These are phyloP conservation scores for Rosellinia necatrix DNA, from an alignment of 2,329 filamentous ascomycete species.

Conservation along the genomic window DNA sequence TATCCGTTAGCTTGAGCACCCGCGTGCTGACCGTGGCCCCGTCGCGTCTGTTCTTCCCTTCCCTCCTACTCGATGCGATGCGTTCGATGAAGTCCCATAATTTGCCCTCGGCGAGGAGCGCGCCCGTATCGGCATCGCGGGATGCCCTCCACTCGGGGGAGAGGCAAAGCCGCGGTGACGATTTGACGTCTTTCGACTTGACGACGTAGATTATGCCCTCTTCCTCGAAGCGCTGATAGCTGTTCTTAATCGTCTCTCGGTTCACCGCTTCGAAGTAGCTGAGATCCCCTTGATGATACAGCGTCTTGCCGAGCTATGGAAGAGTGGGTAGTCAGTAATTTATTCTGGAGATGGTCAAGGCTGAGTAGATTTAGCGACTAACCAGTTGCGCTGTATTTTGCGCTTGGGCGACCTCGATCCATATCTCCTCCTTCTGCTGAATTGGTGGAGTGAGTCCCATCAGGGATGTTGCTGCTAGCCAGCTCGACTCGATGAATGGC, in stretches of 20 bases:
- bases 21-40: conserved; percentile 84
- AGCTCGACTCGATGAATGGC: conserved; percentile 95
- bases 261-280: conserved; percentile 98
- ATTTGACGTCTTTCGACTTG: conserved; percentile 68
- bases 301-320: conserved; percentile 81
- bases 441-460: conserved; percentile 81
- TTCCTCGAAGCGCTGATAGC: conserved; percentile 84
- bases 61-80: conserved; percentile 80
- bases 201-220: conserved; percentile 84
- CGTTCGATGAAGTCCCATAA: conserved; percentile 92
- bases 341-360: too few relatives aligned
- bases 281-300: conserved; percentile 96
- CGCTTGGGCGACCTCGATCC: conserved; percentile 78
- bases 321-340: neutral
- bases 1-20: conserved; percentile 77
- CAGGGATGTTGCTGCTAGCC: conserved; percentile 87
- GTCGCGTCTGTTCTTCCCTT: conserved; percentile 96
- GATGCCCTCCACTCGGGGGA: conserved; percentile 75
- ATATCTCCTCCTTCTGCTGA: conserved; percentile 64
- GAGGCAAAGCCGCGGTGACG: conserved; percentile 67
- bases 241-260: conserved; percentile 95
- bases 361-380: too few relatives aligned
- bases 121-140: conserved; percentile 64
- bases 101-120: conserved; percentile 70
- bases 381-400: conserved; percentile 83